Evolutionary conservation across 192 early-diverging fungal species (phyloP).

Genomic region (Podila horticola): DNA sequence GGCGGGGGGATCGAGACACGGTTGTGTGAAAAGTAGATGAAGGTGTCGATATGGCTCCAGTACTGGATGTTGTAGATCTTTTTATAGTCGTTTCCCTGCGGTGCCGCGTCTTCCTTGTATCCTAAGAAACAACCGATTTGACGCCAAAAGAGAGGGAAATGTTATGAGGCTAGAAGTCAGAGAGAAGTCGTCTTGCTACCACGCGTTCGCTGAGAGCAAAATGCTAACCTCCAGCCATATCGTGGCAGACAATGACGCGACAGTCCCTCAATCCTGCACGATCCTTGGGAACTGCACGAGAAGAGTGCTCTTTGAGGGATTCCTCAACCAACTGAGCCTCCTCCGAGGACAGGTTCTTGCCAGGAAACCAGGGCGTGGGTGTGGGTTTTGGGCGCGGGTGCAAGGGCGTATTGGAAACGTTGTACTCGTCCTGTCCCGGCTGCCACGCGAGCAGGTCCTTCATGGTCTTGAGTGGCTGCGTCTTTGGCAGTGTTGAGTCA

Average conservation of each 20-base stretch:
- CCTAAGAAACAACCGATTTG: constrained; percentile 33
- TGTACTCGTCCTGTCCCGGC: constrained; percentile 49
- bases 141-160: not conserved
- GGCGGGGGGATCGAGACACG: constrained; percentile 69
- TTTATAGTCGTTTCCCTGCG: constrained; percentile 58
- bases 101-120: constrained; percentile 59
- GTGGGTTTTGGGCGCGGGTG: constrained; percentile 21
- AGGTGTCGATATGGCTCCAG: constrained; percentile 70
- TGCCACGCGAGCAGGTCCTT: constrained; percentile 53
- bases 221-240: constrained; percentile 64
- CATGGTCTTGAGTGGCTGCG: constrained; percentile 21
- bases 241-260: constrained; percentile 66
- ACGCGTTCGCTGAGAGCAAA: no score
- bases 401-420: constrained; percentile 49
- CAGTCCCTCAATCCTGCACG: constrained; percentile 11
- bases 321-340: no score
- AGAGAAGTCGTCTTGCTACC: no score
- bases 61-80: constrained; percentile 66
- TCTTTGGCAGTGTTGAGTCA: constrained; percentile 8
- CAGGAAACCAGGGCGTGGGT: not conserved
- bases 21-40: constrained; percentile 73
- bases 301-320: not conserved
- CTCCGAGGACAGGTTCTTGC: no score
- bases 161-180: not conserved
- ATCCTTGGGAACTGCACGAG: not conserved